phyloP scores from a whole-genome alignment of 1,284 basidiomycete species.

The Cryptococcus sp. region DNA sequence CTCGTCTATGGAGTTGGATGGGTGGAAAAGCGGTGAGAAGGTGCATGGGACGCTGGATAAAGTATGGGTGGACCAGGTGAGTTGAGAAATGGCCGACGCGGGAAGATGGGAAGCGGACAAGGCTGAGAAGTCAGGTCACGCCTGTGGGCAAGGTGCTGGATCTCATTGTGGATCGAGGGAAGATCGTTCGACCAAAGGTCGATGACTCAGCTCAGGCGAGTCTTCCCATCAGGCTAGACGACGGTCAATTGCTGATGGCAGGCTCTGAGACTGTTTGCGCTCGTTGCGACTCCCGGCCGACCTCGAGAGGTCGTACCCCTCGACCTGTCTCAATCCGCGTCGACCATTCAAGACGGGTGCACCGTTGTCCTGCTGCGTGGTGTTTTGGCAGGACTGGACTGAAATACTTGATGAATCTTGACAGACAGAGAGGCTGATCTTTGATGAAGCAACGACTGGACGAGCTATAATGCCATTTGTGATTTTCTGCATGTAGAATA shows the following conservation, averaged over 20 bases:
- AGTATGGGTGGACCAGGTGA: slow-evolving; percentile 25
- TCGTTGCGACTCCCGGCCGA: slow-evolving; percentile 1
- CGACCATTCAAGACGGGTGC: slow-evolving; percentile 4
- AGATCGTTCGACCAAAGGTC: slow-evolving; percentile 1
- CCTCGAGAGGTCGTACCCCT: neutral
- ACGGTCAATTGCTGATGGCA: too few species aligned
- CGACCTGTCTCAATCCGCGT: neutral
- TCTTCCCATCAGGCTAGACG: neutral
- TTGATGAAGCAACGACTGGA: too few species aligned
- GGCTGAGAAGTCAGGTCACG: slow-evolving; percentile 6
- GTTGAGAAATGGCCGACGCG: too few species aligned
- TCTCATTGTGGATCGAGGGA: slow-evolving; percentile 4
- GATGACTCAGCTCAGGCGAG: slow-evolving; percentile 8
- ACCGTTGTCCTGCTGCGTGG: slow-evolving; percentile 1
- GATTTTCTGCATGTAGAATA: too few species aligned
- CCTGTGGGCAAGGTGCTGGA: slow-evolving; percentile 14
- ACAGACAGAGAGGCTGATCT: too few species aligned
- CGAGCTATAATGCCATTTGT: too few species aligned
- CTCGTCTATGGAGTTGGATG: slow-evolving; percentile 6
- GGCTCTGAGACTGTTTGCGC: neutral
- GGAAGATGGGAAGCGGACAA: neutral
- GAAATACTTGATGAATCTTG: too few species aligned
- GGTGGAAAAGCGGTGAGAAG: slow-evolving; percentile 15
- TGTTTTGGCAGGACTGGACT: too few species aligned
- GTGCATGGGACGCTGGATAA: slow-evolving; percentile 14